Evolutionary conservation across 805 yeast species (phyloP).

Genomic region (Hanseniaspora mollemarum): DNA sequence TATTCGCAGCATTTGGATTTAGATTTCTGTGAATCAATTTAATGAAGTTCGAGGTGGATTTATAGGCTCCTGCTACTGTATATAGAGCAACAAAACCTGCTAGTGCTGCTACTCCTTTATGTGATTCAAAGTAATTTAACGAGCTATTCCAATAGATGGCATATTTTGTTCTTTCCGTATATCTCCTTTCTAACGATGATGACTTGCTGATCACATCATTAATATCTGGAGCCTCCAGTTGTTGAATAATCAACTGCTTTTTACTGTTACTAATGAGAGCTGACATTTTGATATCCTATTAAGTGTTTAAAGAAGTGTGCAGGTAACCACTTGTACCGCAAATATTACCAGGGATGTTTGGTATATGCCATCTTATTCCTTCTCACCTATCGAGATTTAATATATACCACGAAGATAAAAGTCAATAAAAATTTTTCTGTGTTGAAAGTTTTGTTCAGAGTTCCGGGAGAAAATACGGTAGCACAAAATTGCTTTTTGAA

Average conservation of each 20-base stretch:
- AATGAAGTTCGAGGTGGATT: constrained; percentile 28
- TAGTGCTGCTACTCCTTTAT: constrained; percentile 61
- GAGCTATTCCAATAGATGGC: constrained; percentile 59
- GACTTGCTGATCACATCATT: constrained; percentile 1
- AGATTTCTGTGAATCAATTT: constrained; percentile 21
- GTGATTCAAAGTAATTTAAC: constrained; percentile 51
- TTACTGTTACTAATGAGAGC: constrained; percentile 6
- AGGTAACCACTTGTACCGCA: no score
- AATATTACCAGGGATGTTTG: no score
- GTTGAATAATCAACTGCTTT: constrained; percentile 16
- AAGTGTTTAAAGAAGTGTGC: not conserved
- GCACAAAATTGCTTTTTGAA: no score
- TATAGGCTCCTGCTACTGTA: constrained; percentile 55
- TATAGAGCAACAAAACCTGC: constrained; percentile 59
- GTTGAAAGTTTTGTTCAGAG: not conserved
- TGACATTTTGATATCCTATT: not conserved
- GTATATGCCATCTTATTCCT: no score
- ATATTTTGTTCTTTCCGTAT: constrained; percentile 24
- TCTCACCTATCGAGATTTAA: no score
- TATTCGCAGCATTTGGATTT: constrained; percentile 43
- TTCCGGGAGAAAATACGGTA: not conserved
- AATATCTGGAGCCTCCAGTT: constrained; percentile 20
- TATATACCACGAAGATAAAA: no score
- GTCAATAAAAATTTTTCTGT: no score
- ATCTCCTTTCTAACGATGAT: constrained; percentile 21